These are phyloP conservation scores for Penicillium hesseltinei DNA, from an alignment of 2,329 filamentous ascomycete genomes.

Conservation along the genomic window DNA sequence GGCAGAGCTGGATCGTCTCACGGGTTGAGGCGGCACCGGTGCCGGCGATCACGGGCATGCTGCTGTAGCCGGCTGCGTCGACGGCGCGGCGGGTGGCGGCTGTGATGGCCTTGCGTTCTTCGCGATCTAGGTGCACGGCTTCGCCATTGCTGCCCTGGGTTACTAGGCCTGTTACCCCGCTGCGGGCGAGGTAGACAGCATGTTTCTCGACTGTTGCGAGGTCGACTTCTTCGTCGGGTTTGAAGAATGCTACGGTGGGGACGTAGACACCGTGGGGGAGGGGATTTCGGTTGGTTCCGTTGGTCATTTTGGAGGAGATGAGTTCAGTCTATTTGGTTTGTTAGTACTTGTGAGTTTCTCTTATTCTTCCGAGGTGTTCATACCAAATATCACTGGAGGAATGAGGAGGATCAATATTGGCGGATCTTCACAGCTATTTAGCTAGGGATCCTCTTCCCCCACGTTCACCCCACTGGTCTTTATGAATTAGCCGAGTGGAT, in stretches of 20 bases:
- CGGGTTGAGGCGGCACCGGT: slow-evolving; percentile 71
- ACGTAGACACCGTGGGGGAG: slow-evolving; percentile 62
- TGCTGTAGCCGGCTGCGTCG: slow-evolving; percentile 62
- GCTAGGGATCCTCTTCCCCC: not conserved
- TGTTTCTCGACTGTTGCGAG: slow-evolving; percentile 57
- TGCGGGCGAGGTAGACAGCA: slow-evolving; percentile 67
- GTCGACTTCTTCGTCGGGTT: slow-evolving; percentile 65
- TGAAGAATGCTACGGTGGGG: slow-evolving; percentile 72
- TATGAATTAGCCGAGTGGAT: not conserved
- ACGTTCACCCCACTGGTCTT: not conserved
- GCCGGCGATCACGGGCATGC: slow-evolving; percentile 72
- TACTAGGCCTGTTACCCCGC: slow-evolving; percentile 70
- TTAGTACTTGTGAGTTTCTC: not conserved
- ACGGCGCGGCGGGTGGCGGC: slow-evolving; percentile 67
- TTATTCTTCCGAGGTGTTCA: not conserved
- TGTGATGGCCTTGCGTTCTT: slow-evolving; percentile 68
- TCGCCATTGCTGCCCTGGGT: slow-evolving; percentile 82
- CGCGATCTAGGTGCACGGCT: slow-evolving; percentile 71
- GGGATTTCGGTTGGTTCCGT: slow-evolving; percentile 27
- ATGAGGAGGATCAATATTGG: not conserved
- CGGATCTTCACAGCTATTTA: not conserved
- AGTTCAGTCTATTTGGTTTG: not conserved
- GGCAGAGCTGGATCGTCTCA: slow-evolving; percentile 68
- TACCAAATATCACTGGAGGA: not conserved
- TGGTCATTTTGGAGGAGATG: slow-evolving; percentile 20